A percentile compares a stretch with the other conserved stretches of the same genome.
Conservation (phyloP, 352 stramenopile genomes). For the Pythium angustatum region DNA sequence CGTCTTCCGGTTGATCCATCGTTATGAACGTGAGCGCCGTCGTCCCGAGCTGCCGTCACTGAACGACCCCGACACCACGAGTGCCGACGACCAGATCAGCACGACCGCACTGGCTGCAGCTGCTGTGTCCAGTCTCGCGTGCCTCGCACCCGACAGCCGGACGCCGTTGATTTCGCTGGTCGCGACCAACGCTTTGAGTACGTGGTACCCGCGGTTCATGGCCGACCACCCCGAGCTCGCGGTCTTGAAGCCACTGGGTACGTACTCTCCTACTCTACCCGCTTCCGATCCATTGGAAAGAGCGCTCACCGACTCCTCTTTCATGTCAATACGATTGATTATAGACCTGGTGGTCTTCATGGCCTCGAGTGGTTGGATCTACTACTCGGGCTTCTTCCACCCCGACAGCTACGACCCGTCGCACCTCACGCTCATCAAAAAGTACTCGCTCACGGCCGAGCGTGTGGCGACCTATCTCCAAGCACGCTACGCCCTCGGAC, state of each 20-base stretch:
- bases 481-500: constrained; percentile 37
- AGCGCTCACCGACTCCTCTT: too few relatives aligned
- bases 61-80: neutral
- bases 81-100: neutral
- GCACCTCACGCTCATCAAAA: constrained; percentile 61
- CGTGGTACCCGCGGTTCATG: constrained; percentile 34
- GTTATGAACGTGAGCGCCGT: constrained; percentile 13
- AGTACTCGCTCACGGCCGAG: constrained; percentile 51
- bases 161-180: constrained; percentile 56
- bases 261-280: neutral
- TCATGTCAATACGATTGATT: too few relatives aligned
- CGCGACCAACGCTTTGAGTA: constrained; percentile 48
- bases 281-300: neutral
- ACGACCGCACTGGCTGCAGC: constrained; percentile 34
- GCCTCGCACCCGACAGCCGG: constrained; percentile 37
- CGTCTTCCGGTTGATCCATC: constrained; percentile 47
- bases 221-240: constrained; percentile 36
- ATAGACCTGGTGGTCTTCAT: constrained; percentile 57
- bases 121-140: constrained; percentile 35
- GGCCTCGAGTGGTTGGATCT: constrained; percentile 55
- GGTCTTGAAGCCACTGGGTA: constrained; percentile 35
- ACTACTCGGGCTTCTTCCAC: constrained; percentile 60
- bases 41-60: neutral
- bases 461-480: constrained; percentile 39
- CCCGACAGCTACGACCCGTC: constrained; percentile 57